Evolutionary conservation across 208 protist genomes (phyloP).

Genomic region (Acanthamoeba quina): DNA sequence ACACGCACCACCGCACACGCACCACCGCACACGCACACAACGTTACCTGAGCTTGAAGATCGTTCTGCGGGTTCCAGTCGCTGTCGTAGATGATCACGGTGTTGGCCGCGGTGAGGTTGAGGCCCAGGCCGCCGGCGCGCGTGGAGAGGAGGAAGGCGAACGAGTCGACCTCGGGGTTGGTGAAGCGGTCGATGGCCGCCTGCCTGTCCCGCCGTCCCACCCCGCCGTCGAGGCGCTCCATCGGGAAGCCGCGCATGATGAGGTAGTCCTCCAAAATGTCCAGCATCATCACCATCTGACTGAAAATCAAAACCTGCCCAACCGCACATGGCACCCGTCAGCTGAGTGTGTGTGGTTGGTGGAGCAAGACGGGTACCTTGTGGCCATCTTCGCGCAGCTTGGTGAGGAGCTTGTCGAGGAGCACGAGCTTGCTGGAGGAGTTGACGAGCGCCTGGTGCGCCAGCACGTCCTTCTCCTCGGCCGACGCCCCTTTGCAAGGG

Average conservation of each 20-base stretch:
- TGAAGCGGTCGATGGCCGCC: constrained; percentile 89
- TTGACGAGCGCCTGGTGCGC: constrained; percentile 79
- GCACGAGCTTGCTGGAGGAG: constrained; percentile 92
- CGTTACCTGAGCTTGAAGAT: constrained; percentile 79
- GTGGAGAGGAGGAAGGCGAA: constrained; percentile 89
- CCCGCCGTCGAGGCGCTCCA: constrained; percentile 90
- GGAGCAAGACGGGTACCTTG: constrained; percentile 77
- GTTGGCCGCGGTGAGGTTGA: constrained; percentile 91
- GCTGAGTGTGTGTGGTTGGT: too few relatives aligned
- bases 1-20: constrained; percentile 84
- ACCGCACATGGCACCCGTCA: too few relatives aligned
- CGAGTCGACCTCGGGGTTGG: neutral
- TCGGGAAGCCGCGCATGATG: constrained; percentile 81
- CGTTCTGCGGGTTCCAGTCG: constrained; percentile 90
- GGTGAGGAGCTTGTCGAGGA: constrained; percentile 95
- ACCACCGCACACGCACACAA: constrained; percentile 34
- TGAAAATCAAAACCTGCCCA: constrained; percentile 86
- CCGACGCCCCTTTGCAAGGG: neutral
- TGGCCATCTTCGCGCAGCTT: constrained; percentile 87
- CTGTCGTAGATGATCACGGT: constrained; percentile 92
- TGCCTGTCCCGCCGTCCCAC: constrained; percentile 85
- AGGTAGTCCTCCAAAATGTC: constrained; percentile 92
- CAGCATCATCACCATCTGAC: constrained; percentile 89
- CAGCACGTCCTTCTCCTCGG: neutral
- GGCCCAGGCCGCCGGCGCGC: constrained; percentile 90